phyloP scores from a whole-genome alignment of 2,329 filamentous ascomycete species.

The Colletotrichum somersetense region DNA sequence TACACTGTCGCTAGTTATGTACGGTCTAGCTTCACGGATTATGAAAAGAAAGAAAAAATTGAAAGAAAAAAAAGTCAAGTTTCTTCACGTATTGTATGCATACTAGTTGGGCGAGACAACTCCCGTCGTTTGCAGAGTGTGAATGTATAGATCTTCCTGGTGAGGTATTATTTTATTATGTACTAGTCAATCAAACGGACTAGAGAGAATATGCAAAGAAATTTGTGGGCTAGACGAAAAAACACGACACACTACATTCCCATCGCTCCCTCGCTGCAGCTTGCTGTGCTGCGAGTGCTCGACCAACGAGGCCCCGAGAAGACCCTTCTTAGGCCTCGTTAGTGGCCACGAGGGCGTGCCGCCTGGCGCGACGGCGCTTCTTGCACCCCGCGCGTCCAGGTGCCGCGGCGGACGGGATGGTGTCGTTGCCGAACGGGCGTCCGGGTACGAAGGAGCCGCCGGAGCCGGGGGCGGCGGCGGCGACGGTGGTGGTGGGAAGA shows the following conservation, averaged over 20 bases:
- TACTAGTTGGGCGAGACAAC: no score
- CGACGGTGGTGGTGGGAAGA: not conserved
- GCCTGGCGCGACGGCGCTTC: not conserved
- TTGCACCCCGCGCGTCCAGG: not conserved
- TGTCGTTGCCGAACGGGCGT: not conserved
- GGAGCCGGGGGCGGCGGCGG: not conserved
- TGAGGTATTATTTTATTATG: not conserved
- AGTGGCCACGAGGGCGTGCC: not conserved
- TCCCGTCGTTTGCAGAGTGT: not conserved
- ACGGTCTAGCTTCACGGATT: not conserved
- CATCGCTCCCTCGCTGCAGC: not conserved
- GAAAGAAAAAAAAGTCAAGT: no score
- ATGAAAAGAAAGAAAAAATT: no score
- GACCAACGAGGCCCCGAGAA: no score
- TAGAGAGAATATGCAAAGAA: not conserved
- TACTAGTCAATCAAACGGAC: not conserved
- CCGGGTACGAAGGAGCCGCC: not conserved
- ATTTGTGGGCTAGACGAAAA: not conserved
- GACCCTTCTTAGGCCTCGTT: not conserved
- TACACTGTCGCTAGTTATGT: rapidly evolving
- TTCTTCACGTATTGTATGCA: not conserved
- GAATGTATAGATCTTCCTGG: not conserved
- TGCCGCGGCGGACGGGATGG: not conserved
- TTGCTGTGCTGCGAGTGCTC: no score
- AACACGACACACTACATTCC: not conserved